These are phyloP conservation scores for Penicillium brevicompactum DNA, from an alignment of 2,329 filamentous ascomycete genomes.

Conservation along the genomic window DNA sequence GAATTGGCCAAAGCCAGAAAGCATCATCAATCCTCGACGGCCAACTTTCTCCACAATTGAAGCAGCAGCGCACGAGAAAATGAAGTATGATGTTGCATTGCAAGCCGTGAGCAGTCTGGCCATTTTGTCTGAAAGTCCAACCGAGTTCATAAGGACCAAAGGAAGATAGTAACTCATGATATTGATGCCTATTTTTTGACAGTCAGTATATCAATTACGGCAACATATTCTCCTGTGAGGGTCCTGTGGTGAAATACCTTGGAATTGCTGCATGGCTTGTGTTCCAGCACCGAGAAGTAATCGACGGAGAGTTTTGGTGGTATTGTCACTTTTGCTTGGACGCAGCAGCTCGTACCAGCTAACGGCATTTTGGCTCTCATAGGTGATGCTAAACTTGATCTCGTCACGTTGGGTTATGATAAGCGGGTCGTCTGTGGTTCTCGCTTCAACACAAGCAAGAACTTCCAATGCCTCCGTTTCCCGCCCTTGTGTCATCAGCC, in stretches of 20 bases:
- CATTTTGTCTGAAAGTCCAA: constrained; percentile 56
- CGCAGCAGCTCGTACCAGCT: constrained; percentile 54
- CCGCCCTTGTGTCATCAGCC: constrained; percentile 34
- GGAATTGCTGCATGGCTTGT: constrained; percentile 55
- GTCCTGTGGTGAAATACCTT: neutral
- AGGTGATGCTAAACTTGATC: constrained; percentile 52
- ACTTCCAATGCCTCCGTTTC: constrained; percentile 50
- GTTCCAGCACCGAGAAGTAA: constrained; percentile 57
- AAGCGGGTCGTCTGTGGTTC: constrained; percentile 48
- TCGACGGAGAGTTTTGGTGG: constrained; percentile 53
- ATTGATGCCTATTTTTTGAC: constrained; percentile 34
- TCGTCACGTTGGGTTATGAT: constrained; percentile 48
- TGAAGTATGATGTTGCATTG: constrained; percentile 53
- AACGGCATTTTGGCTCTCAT: constrained; percentile 54
- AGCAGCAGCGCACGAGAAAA: constrained; percentile 50
- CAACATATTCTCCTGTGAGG: constrained; percentile 19
- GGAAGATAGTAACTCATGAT: constrained; percentile 53
- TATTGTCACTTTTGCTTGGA: constrained; percentile 45
- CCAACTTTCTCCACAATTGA: constrained; percentile 52
- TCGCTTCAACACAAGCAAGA: constrained; percentile 52
- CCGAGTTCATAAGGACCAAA: constrained; percentile 60
- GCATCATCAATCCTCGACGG: constrained; percentile 60
- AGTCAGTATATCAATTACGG: neutral
- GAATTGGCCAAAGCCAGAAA: constrained; percentile 52
- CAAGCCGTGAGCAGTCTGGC: constrained; percentile 59